A percentile compares a stretch with the other conserved stretches of the same genome.
These are phyloP conservation scores for Ceratocystis albifundus DNA, from an alignment of 2,329 filamentous ascomycete genomes.

Conservation along the genomic window DNA sequence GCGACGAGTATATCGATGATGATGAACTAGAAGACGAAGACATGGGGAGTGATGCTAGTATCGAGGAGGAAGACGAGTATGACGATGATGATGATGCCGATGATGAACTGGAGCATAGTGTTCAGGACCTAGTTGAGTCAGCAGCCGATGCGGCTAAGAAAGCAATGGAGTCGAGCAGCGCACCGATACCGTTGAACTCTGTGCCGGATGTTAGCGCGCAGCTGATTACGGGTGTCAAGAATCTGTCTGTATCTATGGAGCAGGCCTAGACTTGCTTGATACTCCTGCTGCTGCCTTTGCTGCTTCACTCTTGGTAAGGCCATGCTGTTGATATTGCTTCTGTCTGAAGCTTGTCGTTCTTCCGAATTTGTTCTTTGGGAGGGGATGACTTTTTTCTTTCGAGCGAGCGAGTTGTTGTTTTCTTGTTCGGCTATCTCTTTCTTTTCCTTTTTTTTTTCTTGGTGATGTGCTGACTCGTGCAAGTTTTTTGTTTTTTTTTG, in stretches of 20 bases:
- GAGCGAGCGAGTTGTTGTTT: not conserved
- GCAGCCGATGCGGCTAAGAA: slow-evolving; percentile 18
- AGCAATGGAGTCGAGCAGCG: slow-evolving; percentile 3
- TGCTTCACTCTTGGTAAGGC: not conserved
- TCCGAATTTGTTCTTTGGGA: not conserved
- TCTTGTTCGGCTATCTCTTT: slow-evolving; percentile 6
- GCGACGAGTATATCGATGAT: slow-evolving; percentile 38
- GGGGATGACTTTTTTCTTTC: not conserved
- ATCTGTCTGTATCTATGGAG: slow-evolving; percentile 22
- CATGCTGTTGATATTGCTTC: not conserved
- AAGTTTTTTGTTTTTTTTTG: slow-evolving; percentile 7
- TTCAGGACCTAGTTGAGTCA: slow-evolving; percentile 18
- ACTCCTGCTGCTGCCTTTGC: not conserved
- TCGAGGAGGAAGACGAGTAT: slow-evolving; percentile 34
- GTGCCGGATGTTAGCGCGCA: slow-evolving; percentile 23
- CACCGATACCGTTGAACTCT: slow-evolving; percentile 1
- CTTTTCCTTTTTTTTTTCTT: not conserved
- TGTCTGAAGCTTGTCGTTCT: not conserved
- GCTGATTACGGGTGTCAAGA: slow-evolving; percentile 24
- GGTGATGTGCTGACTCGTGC: not conserved
- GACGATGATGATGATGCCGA: slow-evolving; percentile 29
- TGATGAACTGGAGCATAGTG: slow-evolving; percentile 20
- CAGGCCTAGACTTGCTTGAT: not conserved
- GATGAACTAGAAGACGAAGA: slow-evolving; percentile 32
- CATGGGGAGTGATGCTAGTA: slow-evolving; percentile 31